Percentiles rank a stretch among this genome's conserved stretches.
phyloP scores from a whole-genome alignment of 129 eudicot genomes.

The Kitagawia praeruptora region DNA sequence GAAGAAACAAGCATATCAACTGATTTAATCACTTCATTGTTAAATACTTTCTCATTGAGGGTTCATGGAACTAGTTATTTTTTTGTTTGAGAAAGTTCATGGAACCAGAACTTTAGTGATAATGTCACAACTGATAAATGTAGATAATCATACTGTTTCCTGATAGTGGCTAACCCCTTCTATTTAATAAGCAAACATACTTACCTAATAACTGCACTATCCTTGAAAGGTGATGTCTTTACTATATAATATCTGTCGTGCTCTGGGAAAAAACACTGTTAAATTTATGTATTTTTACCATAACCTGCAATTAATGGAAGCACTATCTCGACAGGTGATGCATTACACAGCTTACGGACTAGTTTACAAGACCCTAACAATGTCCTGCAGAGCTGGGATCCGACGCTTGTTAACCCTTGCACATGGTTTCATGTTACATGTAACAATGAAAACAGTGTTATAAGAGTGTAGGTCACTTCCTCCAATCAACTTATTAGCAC shows the following conservation, averaged over 20 bases:
- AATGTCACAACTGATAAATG: neutral
- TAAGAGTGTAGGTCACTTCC: constrained; percentile 45
- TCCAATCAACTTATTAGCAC: neutral
- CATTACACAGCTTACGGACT: constrained; percentile 37
- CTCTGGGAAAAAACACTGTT: too few relatives aligned
- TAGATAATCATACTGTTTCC: neutral
- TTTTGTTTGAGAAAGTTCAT: neutral
- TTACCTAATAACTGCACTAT: neutral
- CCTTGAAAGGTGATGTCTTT: constrained; percentile 33
- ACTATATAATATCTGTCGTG: too few relatives aligned
- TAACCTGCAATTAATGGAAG: too few relatives aligned
- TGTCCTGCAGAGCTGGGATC: constrained; percentile 57
- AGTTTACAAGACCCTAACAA: constrained; percentile 47
- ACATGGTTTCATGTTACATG: constrained; percentile 70
- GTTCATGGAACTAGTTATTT: neutral
- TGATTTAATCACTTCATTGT: neutral
- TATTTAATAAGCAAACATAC: too few relatives aligned
- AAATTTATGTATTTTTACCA: too few relatives aligned
- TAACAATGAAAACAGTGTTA: constrained; percentile 48
- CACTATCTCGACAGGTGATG: constrained; percentile 36
- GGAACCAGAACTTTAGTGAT: neutral
- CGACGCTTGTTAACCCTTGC: constrained; percentile 60
- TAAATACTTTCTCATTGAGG: neutral
- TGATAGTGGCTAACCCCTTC: too few relatives aligned
- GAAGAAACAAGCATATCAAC: neutral